Evolutionary conservation across 495 filamentous ascomycete genomes (phyloP).

Genomic region (Lophiotrema nucula): DNA sequence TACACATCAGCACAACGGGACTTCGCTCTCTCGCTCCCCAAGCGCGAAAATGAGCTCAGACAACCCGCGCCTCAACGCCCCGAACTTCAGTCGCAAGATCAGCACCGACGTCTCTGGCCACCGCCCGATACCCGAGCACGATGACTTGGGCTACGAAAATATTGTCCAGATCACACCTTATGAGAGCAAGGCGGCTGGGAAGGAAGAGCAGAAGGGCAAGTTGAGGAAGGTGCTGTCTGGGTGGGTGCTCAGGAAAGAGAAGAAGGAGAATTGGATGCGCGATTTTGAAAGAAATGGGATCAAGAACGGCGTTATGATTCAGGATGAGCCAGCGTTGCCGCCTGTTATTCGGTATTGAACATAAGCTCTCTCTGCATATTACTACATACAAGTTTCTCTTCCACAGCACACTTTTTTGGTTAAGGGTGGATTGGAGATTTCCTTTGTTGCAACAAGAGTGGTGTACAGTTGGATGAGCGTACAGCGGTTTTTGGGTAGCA

Average conservation of each 20-base stretch:
- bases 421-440: too few species aligned
- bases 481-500: too few species aligned
- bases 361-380: slow-evolving; percentile 9
- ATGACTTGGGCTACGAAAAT: slow-evolving; percentile 4
- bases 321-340: slow-evolving; percentile 34
- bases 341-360: slow-evolving; percentile 39
- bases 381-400: slow-evolving; percentile 4
- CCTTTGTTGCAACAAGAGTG: too few species aligned
- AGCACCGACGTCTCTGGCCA: slow-evolving; percentile 27
- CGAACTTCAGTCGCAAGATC: slow-evolving; percentile 34
- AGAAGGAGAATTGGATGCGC: slow-evolving; percentile 36
- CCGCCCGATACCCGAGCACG: not conserved
- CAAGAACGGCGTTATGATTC: slow-evolving; percentile 32
- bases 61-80: slow-evolving; percentile 2
- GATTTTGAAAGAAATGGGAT: slow-evolving; percentile 32
- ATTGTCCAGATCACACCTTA: slow-evolving; percentile 7
- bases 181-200: not conserved
- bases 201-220: slow-evolving; percentile 5
- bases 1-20: not conserved
- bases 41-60: slow-evolving; percentile 20
- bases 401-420: too few species aligned
- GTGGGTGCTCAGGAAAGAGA: slow-evolving; percentile 36
- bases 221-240: slow-evolving; percentile 31
- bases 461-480: too few species aligned
- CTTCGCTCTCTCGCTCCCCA: slow-evolving; percentile 3